Percentiles rank a stretch among this genome's conserved stretches.
phyloP scores from a whole-genome alignment of 306 rosid species.

The Medicago lupulina region DNA sequence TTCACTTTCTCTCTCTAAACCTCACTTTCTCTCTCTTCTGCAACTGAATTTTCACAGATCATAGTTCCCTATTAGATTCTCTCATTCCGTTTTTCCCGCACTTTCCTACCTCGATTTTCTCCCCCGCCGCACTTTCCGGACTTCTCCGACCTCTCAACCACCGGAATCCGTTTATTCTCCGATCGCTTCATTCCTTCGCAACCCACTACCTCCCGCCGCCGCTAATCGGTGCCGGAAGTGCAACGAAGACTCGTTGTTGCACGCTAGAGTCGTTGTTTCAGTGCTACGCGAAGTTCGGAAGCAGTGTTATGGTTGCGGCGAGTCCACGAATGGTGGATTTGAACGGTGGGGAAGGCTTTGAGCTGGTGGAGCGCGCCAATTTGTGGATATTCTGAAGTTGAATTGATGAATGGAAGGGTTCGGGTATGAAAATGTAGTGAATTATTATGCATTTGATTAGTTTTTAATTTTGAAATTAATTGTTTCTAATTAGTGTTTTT shows the following conservation, averaged over 20 bases:
- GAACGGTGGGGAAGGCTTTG: constrained; percentile 49
- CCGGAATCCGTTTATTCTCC: constrained; percentile 51
- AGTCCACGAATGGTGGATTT: constrained; percentile 65
- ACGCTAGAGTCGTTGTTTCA: not conserved
- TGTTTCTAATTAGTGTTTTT: constrained; percentile 48
- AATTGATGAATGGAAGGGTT: constrained; percentile 74
- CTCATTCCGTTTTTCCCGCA: constrained; percentile 60
- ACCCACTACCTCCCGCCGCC: constrained; percentile 36
- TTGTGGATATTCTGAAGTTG: constrained; percentile 41
- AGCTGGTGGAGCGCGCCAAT: constrained; percentile 46
- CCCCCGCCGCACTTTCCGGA: constrained; percentile 46
- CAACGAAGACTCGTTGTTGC: not conserved
- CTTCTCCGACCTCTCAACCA: constrained; percentile 52
- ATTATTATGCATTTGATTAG: constrained; percentile 48
- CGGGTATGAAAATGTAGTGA: constrained; percentile 64
- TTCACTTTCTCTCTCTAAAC: constrained; percentile 33
- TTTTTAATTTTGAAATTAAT: constrained; percentile 55
- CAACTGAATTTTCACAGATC: constrained; percentile 74
- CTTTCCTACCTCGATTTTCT: constrained; percentile 57
- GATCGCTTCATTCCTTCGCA: constrained; percentile 50
- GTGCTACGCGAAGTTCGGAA: constrained; percentile 41
- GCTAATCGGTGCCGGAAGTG: constrained; percentile 25
- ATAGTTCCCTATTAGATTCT: constrained; percentile 56
- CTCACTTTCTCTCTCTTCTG: constrained; percentile 54
- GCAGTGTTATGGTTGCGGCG: constrained; percentile 40